Conservation (phyloP, 2,329 filamentous ascomycete species). For the Clonostachys byssicola region DNA sequence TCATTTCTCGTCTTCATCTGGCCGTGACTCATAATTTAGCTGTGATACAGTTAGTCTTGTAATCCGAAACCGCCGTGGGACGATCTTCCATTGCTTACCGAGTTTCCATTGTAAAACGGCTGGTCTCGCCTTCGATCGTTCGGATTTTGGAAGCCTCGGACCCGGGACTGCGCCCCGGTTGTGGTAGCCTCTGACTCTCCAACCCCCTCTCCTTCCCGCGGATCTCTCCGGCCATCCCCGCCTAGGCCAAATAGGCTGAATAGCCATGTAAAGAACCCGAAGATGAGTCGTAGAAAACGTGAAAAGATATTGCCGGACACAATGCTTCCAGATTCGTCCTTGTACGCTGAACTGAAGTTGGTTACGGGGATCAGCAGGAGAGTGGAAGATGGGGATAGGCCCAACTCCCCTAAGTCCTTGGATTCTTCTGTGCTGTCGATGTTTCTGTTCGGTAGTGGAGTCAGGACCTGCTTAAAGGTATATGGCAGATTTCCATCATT, state of each 20-base stretch:
- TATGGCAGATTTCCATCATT: conserved; percentile 61
- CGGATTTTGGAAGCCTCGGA: conserved; percentile 33
- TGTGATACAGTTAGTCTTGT: conserved; percentile 18
- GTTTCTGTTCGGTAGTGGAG: conserved; percentile 69
- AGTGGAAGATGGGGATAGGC: conserved; percentile 74
- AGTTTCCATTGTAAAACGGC: conserved; percentile 90
- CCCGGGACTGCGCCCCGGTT: conserved; percentile 4
- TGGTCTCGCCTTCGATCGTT: conserved; percentile 51
- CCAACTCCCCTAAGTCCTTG: conserved; percentile 63
- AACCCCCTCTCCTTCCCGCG: neutral
- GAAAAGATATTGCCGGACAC: conserved; percentile 17
- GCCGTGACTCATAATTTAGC: conserved; percentile 66
- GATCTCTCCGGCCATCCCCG: conserved; percentile 4
- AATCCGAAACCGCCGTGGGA: neutral
- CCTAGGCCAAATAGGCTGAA: conserved; percentile 21
- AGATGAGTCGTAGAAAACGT: conserved; percentile 19
- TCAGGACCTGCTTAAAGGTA: conserved; percentile 78
- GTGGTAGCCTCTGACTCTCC: neutral
- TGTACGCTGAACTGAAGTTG: conserved; percentile 36
- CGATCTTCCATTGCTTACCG: conserved; percentile 48
- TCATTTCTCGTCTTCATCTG: conserved; percentile 49
- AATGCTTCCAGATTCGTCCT: conserved; percentile 4
- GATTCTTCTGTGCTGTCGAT: conserved; percentile 75
- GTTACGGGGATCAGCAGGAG: conserved; percentile 74
- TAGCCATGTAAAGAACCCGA: conserved; percentile 28